Conservation (phyloP, 176 grass and related monocot species). For the Eremochloa ophiuroides region DNA sequence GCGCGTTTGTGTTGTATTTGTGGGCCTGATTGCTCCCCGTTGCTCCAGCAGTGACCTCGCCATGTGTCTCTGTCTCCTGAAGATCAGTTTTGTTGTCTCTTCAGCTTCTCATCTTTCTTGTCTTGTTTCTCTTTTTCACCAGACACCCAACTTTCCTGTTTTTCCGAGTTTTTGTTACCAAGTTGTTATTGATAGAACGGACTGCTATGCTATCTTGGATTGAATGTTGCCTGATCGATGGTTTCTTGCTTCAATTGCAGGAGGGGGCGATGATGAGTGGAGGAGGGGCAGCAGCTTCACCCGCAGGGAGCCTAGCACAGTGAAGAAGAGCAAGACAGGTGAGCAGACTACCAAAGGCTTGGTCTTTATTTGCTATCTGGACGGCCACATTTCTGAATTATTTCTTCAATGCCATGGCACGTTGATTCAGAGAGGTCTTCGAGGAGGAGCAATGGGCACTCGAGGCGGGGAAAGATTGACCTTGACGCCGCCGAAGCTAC, state of each 20-base stretch:
- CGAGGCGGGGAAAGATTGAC: conserved; percentile 78
- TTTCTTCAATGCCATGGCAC: background rate
- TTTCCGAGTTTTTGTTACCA: background rate
- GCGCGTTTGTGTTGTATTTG: background rate
- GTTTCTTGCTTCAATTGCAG: conserved; percentile 21
- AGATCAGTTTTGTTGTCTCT: conserved; percentile 31
- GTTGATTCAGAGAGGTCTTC: conserved; percentile 46
- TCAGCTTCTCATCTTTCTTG: background rate
- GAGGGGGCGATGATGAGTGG: conserved; percentile 71
- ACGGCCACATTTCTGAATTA: background rate
- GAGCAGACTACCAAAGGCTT: conserved; percentile 32
- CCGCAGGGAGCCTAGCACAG: conserved; percentile 63
- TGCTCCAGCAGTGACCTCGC: conserved; percentile 9
- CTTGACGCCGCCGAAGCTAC: conserved; percentile 83
- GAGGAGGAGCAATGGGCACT: conserved; percentile 56
- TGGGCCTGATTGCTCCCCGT: conserved; percentile 20
- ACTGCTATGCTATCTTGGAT: conserved; percentile 12
- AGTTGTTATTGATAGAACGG: background rate
- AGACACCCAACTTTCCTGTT: background rate
- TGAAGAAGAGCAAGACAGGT: conserved; percentile 96
- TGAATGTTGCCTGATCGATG: conserved; percentile 13
- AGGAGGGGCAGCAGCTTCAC: conserved; percentile 86
- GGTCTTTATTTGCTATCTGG: background rate
- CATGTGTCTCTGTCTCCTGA: conserved; percentile 23
- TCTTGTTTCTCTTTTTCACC: conserved; percentile 24